Conservation (phyloP, 352 stramenopile genomes). For the Blastocystis hominis region DNA sequence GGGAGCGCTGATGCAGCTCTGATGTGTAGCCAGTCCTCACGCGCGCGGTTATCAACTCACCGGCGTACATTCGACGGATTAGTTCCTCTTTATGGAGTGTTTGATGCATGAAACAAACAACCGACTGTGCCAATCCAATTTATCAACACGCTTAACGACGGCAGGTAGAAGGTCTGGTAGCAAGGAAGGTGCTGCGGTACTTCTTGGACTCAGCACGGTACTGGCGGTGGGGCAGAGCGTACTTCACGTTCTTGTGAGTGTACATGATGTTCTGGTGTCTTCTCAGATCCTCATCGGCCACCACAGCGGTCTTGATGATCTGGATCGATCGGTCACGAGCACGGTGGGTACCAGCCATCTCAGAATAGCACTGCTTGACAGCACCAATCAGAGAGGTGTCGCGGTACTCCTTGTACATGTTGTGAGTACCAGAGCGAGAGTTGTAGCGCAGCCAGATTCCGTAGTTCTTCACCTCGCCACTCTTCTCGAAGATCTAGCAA, state of each 20-base stretch:
- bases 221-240: constrained; percentile 43
- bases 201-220: constrained; percentile 50
- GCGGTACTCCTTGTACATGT: constrained; percentile 99
- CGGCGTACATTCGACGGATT: neutral
- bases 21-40: neutral
- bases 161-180: constrained; percentile 20
- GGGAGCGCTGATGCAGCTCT: neutral
- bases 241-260: constrained; percentile 34
- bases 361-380: constrained; percentile 88
- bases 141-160: neutral
- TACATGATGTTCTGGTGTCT: constrained; percentile 6
- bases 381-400: constrained; percentile 89
- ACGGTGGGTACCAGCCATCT: constrained; percentile 71
- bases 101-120: neutral
- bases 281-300: neutral
- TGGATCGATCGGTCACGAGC: constrained; percentile 16
- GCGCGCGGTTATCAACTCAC: neutral
- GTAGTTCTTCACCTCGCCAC: constrained; percentile 97
- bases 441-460: constrained; percentile 99
- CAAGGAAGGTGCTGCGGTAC: constrained; percentile 35
- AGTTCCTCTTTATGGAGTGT: neutral
- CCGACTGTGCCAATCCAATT: neutral
- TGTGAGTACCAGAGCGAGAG: constrained; percentile 96
- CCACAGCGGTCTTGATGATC: neutral
- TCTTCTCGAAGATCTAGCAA: constrained; percentile 88